Percentiles rank a stretch among this genome's conserved stretches.
phyloP scores from a whole-genome alignment of 305 asterid species.

The Fraxinus velutina region DNA sequence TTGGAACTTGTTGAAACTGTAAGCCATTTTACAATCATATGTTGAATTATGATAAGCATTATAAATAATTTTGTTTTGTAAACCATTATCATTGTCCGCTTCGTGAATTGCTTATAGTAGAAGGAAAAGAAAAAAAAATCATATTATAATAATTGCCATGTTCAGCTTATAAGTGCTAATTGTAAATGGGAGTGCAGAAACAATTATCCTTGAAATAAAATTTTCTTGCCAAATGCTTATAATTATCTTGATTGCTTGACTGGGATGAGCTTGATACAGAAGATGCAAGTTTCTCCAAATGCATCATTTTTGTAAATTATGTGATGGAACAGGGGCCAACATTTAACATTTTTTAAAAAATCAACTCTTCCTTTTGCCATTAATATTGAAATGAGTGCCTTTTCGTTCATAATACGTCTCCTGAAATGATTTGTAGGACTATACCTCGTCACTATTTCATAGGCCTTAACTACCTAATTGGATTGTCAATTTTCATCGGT shows the following conservation, averaged over 20 bases:
- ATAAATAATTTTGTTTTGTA: background rate
- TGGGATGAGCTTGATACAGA: background rate
- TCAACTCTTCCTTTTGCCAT: background rate
- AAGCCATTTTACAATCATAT: slow-evolving; percentile 22
- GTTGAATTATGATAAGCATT: background rate
- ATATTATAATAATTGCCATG: background rate
- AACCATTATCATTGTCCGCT: background rate
- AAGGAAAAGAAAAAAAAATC: background rate
- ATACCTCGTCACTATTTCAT: background rate
- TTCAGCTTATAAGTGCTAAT: background rate
- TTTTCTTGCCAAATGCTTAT: background rate
- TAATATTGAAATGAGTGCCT: background rate
- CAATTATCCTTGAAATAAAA: background rate
- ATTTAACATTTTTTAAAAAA: background rate
- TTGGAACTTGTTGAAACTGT: slow-evolving; percentile 90
- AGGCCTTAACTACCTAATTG: background rate
- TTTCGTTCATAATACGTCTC: background rate
- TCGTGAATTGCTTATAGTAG: background rate
- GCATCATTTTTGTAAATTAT: background rate
- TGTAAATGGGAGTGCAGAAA: background rate
- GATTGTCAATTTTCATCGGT: background rate
- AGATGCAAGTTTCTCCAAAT: background rate
- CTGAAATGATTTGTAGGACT: background rate
- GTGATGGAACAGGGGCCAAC: background rate
- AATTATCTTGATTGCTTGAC: background rate